These are phyloP conservation scores for Aegilops speltoides DNA, from an alignment of 176 grass and related monocot species.

Conservation along the genomic window DNA sequence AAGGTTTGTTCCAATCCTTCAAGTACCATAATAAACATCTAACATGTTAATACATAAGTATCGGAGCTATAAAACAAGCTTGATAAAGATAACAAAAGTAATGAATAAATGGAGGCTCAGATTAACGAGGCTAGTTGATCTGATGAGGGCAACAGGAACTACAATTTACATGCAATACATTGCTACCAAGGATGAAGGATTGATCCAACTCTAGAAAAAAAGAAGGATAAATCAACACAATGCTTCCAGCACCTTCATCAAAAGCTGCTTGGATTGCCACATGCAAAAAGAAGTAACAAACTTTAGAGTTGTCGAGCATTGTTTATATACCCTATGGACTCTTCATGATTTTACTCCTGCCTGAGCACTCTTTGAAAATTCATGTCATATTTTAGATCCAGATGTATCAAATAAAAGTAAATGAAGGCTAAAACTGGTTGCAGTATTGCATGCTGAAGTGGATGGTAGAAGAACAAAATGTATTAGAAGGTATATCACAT, in stretches of 20 bases:
- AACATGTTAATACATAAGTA: conserved; percentile 23
- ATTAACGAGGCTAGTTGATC: neutral
- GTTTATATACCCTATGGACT: neutral
- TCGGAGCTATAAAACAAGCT: neutral
- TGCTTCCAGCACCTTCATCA: neutral
- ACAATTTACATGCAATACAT: neutral
- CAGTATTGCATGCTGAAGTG: neutral
- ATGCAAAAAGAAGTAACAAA: neutral
- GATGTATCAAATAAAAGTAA: conserved; percentile 1
- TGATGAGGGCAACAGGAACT: neutral
- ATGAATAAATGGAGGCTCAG: neutral
- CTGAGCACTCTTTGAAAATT: conserved; percentile 4
- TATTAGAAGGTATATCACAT: neutral
- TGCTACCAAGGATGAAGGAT: neutral
- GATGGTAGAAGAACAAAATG: conserved; percentile 6
- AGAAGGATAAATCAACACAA: neutral
- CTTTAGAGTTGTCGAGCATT: neutral
- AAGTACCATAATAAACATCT: conserved; percentile 6
- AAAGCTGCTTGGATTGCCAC: neutral
- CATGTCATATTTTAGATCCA: neutral
- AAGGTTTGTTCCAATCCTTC: conserved; percentile 55
- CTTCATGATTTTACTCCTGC: too few relatives aligned
- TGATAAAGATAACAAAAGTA: neutral
- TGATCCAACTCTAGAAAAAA: neutral
- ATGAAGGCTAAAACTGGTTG: neutral